Percentiles rank a stretch among this genome's conserved stretches.
Evolutionary conservation across 2,329 filamentous ascomycete species (phyloP).

Genomic region (Venturia effusa): DNA sequence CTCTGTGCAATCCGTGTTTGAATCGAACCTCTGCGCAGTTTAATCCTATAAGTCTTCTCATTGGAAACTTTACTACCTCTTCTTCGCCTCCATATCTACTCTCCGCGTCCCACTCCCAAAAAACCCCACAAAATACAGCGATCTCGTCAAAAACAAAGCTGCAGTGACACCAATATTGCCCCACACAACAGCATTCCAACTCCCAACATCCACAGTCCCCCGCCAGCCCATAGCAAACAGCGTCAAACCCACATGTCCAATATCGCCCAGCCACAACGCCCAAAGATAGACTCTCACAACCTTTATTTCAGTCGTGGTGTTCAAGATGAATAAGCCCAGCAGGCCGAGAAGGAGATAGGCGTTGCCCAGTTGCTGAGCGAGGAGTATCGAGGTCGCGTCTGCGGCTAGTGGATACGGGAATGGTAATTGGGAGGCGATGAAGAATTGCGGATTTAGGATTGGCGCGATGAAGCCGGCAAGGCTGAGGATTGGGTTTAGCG

Average conservation of each 20-base stretch:
- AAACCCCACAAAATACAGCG: slow-evolving; percentile 46
- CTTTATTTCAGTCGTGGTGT: slow-evolving; percentile 51
- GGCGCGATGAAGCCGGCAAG: slow-evolving; percentile 15
- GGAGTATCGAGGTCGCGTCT: slow-evolving; percentile 28
- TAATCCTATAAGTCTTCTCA: too few relatives aligned
- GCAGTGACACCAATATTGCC: slow-evolving; percentile 60
- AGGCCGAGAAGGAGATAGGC: slow-evolving; percentile 56
- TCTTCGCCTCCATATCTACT: neutral
- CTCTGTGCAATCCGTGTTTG: too few relatives aligned
- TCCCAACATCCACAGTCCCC: slow-evolving; percentile 39
- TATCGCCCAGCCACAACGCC: slow-evolving; percentile 53
- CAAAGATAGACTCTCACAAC: slow-evolving; percentile 58
- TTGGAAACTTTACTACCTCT: neutral
- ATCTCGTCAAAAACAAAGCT: slow-evolving; percentile 46
- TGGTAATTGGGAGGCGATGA: slow-evolving; percentile 15
- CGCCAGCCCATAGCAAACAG: slow-evolving; percentile 48
- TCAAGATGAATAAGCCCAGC: slow-evolving; percentile 52
- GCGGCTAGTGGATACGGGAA: neutral
- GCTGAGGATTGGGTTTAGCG: slow-evolving; percentile 7
- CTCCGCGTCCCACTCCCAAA: slow-evolving; percentile 28
- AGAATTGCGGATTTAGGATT: slow-evolving; percentile 14
- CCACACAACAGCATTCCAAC: slow-evolving; percentile 63
- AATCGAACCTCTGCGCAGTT: too few relatives aligned
- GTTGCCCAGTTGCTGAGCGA: slow-evolving; percentile 60
- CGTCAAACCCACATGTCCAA: slow-evolving; percentile 56